A percentile compares a stretch with the other conserved stretches of the same genome.
phyloP scores from a whole-genome alignment of 2,329 filamentous ascomycete genomes.

The Cercospora citrullina region DNA sequence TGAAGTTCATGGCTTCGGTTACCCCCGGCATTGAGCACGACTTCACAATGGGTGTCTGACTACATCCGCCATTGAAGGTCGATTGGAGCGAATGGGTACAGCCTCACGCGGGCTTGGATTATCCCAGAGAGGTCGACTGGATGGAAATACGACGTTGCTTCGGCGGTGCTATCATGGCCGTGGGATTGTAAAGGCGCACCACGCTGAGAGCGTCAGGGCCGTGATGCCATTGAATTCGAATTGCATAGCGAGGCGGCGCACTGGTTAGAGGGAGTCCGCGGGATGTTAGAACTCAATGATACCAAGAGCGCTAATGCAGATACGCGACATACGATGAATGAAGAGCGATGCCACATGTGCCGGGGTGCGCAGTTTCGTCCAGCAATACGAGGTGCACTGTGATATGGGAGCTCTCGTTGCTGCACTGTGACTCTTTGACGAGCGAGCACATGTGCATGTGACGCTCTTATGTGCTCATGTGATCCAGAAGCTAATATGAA shows the following conservation, averaged over 20 bases:
- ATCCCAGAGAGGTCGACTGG: constrained; percentile 34
- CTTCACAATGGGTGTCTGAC: constrained; percentile 90
- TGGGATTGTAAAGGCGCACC: constrained; percentile 30
- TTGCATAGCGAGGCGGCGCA: constrained; percentile 21
- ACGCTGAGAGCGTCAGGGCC: background rate
- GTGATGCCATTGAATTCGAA: background rate
- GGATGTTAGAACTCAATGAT: constrained; percentile 4
- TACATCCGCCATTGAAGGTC: constrained; percentile 23
- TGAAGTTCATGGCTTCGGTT: constrained; percentile 74
- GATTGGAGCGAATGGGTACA: constrained; percentile 28
- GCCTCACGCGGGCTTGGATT: constrained; percentile 33
- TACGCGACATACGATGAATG: constrained; percentile 15
- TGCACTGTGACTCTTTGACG: background rate
- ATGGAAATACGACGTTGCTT: constrained; percentile 35
- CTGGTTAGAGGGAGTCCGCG: constrained; percentile 2
- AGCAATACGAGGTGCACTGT: background rate
- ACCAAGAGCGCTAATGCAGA: constrained; percentile 14
- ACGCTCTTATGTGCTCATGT: background rate
- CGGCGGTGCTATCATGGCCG: constrained; percentile 35
- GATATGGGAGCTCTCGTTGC: background rate
- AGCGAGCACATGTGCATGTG: background rate
- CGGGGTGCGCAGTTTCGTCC: background rate
- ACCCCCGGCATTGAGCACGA: constrained; percentile 97
- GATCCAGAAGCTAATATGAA: background rate
- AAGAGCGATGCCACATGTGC: background rate